phyloP scores from a whole-genome alignment of 192 early-diverging fungal species.

The Coemansia erecta region DNA sequence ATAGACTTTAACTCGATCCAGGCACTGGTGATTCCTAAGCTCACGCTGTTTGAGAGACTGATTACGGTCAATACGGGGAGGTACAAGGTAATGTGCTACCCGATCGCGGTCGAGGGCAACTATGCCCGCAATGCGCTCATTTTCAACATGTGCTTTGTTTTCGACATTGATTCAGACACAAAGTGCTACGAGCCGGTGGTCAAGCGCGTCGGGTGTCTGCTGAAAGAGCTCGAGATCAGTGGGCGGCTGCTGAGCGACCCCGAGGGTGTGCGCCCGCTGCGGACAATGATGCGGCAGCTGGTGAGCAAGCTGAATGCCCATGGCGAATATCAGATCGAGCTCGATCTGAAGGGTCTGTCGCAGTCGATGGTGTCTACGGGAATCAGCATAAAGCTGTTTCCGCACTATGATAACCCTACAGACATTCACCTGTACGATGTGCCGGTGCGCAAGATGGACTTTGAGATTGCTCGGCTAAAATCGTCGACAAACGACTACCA shows the following conservation, averaged over 20 bases:
- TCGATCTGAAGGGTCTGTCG: conserved; percentile 41
- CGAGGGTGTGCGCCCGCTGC: conserved; percentile 22
- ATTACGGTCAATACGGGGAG: conserved; percentile 40
- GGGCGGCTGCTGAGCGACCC: conserved; percentile 37
- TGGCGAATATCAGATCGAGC: conserved; percentile 48
- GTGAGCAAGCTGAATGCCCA: conserved; percentile 45
- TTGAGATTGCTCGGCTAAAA: conserved; percentile 32
- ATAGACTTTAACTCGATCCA: conserved; percentile 54
- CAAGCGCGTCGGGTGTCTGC: conserved; percentile 75
- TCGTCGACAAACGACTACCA: conserved; percentile 59
- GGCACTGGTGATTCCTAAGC: conserved; percentile 48
- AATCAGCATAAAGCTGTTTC: conserved; percentile 51
- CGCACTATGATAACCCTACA: conserved; percentile 32
- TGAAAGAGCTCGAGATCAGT: conserved; percentile 77
- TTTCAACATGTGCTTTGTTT: conserved; percentile 95
- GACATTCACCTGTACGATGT: conserved; percentile 34
- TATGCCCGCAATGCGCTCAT: conserved; percentile 81
- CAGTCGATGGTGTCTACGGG: conserved; percentile 34
- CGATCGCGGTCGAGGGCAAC: conserved; percentile 38
- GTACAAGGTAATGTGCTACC: conserved; percentile 51
- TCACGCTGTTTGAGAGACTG: conserved; percentile 45
- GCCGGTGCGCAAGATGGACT: conserved; percentile 37
- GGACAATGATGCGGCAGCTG: conserved; percentile 45
- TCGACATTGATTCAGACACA: conserved; percentile 79
- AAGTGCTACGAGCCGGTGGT: conserved; percentile 86